Evolutionary conservation across 2,329 filamentous ascomycete genomes (phyloP).

Genomic region (Arachnomyces sp.): DNA sequence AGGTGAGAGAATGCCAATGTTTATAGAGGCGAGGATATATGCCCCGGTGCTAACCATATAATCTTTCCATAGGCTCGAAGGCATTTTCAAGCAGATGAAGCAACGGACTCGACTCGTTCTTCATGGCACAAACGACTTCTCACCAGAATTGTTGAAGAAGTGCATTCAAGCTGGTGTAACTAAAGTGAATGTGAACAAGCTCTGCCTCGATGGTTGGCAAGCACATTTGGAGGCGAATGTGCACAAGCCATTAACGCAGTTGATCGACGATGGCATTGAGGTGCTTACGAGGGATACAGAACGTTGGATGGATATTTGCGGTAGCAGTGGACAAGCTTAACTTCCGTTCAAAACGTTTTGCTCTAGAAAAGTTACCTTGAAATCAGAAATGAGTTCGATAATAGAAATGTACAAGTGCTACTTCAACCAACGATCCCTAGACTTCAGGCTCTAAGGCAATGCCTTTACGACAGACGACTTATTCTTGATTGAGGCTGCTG

Average conservation of each 20-base stretch:
- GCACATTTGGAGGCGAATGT: conserved; percentile 35
- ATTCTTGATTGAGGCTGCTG: too few relatives aligned
- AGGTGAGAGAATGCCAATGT: neutral
- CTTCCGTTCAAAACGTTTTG: too few relatives aligned
- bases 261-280: conserved; percentile 41
- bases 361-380: too few relatives aligned
- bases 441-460: too few relatives aligned
- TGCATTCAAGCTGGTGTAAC: conserved; percentile 47
- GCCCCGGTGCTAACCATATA: too few relatives aligned
- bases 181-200: conserved; percentile 52
- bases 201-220: conserved; percentile 22
- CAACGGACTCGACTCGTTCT: conserved; percentile 40
- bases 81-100: conserved; percentile 26
- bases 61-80: conserved; percentile 23
- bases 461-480: too few relatives aligned
- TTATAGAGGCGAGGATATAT: too few relatives aligned
- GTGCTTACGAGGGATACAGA: conserved; percentile 36
- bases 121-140: conserved; percentile 51
- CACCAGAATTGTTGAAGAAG: conserved; percentile 39
- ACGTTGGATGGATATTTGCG: conserved; percentile 43
- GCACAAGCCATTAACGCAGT: conserved; percentile 26
- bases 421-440: too few relatives aligned
- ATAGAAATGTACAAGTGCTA: too few relatives aligned
- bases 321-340: conserved; percentile 38
- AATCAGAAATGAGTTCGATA: too few relatives aligned